Percentiles rank a stretch among this genome's conserved stretches.
phyloP scores from a whole-genome alignment of 768 basidiomycete species.

The Amanita fuliginea region DNA sequence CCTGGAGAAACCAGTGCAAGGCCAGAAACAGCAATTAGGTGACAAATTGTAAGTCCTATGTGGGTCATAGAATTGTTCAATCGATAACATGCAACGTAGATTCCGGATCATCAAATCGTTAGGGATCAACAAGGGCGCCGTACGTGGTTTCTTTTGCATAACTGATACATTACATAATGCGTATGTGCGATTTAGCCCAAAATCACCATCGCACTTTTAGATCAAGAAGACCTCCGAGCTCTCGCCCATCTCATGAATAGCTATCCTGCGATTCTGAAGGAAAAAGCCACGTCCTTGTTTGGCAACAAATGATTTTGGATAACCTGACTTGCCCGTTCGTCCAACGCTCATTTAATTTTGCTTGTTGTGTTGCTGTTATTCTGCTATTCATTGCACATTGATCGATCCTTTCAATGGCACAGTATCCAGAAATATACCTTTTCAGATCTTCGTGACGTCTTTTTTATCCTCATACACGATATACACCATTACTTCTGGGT shows the following conservation, averaged over 20 bases:
- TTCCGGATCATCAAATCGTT: constrained; percentile 62
- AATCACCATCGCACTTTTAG: constrained; percentile 72
- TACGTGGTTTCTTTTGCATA: constrained; percentile 22
- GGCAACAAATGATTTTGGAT: constrained; percentile 13
- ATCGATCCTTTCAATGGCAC: background rate
- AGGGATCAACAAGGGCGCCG: constrained; percentile 77
- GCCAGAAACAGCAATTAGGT: constrained; percentile 72
- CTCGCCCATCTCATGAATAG: constrained; percentile 84
- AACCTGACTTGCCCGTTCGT: background rate
- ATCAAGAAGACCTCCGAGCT: constrained; percentile 75
- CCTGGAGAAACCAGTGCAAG: constrained; percentile 38
- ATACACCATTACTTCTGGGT: too few species aligned
- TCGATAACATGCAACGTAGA: constrained; percentile 13
- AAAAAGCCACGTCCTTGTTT: constrained; percentile 45
- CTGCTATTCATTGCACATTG: background rate
- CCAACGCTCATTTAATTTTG: background rate
- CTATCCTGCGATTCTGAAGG: constrained; percentile 72
- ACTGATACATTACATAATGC: background rate
- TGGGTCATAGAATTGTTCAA: constrained; percentile 3
- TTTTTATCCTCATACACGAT: too few species aligned
- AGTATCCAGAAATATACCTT: background rate
- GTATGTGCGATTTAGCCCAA: constrained; percentile 58
- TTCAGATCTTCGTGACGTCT: too few species aligned
- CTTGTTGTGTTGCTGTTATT: background rate
- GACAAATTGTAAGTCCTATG: constrained; percentile 53